A percentile compares a stretch with the other conserved stretches of the same genome.
phyloP scores from a whole-genome alignment of 257 asterid species.

The Misopates orontium region DNA sequence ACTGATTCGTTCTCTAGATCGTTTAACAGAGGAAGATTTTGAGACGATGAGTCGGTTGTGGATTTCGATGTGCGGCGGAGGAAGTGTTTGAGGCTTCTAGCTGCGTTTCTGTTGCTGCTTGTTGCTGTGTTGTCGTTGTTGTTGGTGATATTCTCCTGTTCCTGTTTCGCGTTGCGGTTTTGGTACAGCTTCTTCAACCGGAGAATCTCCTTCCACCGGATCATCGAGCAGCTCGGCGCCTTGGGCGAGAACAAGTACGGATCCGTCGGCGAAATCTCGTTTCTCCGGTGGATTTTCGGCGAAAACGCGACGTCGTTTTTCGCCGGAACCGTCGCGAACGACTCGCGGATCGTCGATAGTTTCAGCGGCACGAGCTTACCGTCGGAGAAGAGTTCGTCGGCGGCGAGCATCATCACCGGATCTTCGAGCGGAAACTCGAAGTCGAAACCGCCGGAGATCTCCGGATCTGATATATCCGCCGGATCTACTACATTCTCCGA shows the following conservation, averaged over 20 bases:
- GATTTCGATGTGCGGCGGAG: constrained; percentile 47
- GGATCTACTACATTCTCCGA: constrained; percentile 22
- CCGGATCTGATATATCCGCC: no score
- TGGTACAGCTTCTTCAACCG: constrained; percentile 37
- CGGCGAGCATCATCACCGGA: constrained; percentile 43
- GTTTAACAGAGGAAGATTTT: constrained; percentile 47
- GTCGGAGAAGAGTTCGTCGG: constrained; percentile 49
- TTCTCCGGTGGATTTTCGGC: constrained; percentile 25
- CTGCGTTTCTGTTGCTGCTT: neutral
- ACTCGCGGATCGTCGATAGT: constrained; percentile 24
- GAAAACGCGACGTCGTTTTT: constrained; percentile 8
- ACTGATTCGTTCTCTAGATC: constrained; percentile 43
- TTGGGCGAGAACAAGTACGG: constrained; percentile 44
- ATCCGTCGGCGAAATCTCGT: constrained; percentile 31
- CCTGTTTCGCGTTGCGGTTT: constrained; percentile 4
- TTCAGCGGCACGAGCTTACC: constrained; percentile 45
- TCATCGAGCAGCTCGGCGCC: constrained; percentile 47
- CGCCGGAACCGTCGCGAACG: neutral
- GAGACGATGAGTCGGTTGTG: constrained; percentile 12
- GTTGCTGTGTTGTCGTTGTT: neutral
- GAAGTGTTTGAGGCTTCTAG: constrained; percentile 36
- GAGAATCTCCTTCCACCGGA: constrained; percentile 48
- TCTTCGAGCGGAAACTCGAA: constrained; percentile 48
- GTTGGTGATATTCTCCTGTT: constrained; percentile 12
- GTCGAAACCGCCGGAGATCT: constrained; percentile 2